phyloP scores from a whole-genome alignment of 1,284 basidiomycete species.

The Anthracocystis panici-leucophaei region DNA sequence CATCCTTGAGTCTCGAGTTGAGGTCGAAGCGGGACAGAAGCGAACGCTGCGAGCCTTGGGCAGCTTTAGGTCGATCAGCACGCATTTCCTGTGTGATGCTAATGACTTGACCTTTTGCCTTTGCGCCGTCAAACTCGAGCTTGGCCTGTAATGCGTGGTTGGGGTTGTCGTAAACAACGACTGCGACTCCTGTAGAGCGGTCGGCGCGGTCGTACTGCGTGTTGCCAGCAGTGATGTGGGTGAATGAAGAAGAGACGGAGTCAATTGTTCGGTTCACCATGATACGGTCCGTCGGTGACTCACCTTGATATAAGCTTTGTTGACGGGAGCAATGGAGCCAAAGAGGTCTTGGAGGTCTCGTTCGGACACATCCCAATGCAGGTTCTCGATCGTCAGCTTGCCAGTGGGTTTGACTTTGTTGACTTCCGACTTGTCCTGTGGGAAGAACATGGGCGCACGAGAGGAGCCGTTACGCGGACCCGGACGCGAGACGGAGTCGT shows the following conservation, averaged over 20 bases:
- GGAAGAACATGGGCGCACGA: conserved; percentile 37
- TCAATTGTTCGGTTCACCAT: background rate
- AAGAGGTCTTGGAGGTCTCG: conserved; percentile 81
- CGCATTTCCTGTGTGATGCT: conserved; percentile 56
- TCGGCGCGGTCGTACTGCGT: conserved; percentile 89
- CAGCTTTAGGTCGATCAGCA: conserved; percentile 25
- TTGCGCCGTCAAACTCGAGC: conserved; percentile 86
- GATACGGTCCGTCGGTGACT: conserved; percentile 44
- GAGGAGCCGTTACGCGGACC: conserved; percentile 17
- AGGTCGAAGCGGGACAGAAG: conserved; percentile 52
- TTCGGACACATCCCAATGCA: conserved; percentile 92
- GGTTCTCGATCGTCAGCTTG: conserved; percentile 81
- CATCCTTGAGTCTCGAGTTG: conserved; percentile 38
- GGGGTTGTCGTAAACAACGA: conserved; percentile 82
- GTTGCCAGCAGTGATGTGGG: conserved; percentile 30
- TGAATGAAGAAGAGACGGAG: background rate
- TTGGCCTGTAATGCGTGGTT: conserved; percentile 85
- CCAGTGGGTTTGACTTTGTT: conserved; percentile 49
- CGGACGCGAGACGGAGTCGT: conserved; percentile 5
- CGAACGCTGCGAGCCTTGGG: conserved; percentile 14
- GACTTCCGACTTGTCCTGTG: conserved; percentile 30
- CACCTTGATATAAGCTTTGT: conserved; percentile 91
- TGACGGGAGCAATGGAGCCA: conserved; percentile 89
- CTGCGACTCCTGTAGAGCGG: conserved; percentile 86
- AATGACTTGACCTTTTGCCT: conserved; percentile 78